Conservation (phyloP, 345 rosid genomes). For the Eucalyptus decipiens region DNA sequence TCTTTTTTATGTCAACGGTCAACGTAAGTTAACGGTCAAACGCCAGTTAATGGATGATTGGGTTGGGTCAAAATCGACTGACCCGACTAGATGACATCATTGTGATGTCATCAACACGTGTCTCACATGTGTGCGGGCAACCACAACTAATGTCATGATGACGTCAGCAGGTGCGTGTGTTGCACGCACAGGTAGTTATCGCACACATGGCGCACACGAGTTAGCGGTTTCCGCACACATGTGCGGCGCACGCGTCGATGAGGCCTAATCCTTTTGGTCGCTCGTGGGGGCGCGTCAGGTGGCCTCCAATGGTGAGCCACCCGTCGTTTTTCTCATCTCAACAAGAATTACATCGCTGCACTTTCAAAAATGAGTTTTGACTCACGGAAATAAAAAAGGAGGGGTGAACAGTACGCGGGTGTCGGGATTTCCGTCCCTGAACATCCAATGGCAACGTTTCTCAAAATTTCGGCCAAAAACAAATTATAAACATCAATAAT, state of each 20-base stretch:
- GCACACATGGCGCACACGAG: fast-evolving
- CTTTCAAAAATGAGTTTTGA: no score
- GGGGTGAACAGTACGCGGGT: no score
- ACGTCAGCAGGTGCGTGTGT: fast-evolving
- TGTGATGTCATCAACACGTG: no score
- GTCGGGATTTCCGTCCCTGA: fast-evolving
- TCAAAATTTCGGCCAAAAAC: fast-evolving
- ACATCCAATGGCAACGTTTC: fast-evolving
- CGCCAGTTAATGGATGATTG: fast-evolving
- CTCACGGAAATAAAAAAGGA: no score
- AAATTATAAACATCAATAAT: no score
- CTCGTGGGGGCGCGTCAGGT: fast-evolving
- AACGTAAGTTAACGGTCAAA: no score
- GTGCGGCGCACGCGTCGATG: fast-evolving
- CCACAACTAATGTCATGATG: fast-evolving
- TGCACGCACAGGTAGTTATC: fast-evolving
- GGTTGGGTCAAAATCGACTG: no score
- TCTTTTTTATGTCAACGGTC: no score
- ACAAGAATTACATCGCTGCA: fast-evolving
- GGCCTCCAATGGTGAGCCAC: fast-evolving
- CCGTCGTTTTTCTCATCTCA: fast-evolving
- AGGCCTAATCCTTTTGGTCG: no score
- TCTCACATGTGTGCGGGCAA: fast-evolving
- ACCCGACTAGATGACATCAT: no score
- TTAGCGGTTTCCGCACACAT: no score